A percentile compares a stretch with the other conserved stretches of the same genome.
Conservation (phyloP, 768 basidiomycete species). For the Mycena metata region DNA sequence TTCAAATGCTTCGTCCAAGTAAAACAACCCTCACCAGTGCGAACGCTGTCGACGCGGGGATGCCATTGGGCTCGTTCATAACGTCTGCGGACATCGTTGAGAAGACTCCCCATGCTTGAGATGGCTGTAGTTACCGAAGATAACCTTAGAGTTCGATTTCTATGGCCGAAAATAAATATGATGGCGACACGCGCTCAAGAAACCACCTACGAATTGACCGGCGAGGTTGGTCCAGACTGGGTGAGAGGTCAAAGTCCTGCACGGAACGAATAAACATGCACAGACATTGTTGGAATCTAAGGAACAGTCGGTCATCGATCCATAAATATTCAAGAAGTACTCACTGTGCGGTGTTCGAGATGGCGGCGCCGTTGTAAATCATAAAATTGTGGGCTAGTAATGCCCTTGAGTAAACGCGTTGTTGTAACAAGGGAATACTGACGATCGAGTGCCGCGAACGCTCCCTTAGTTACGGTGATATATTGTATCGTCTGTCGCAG, state of each 20-base stretch:
- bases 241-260: neutral
- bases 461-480: constrained; percentile 69
- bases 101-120: neutral
- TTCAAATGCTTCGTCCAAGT: too few species aligned
- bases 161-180: constrained; percentile 25
- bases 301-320: neutral
- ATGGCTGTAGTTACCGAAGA: constrained; percentile 59
- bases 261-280: constrained; percentile 3
- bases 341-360: constrained; percentile 63
- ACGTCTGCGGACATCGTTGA: constrained; percentile 49
- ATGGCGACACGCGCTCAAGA: neutral
- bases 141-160: constrained; percentile 65
- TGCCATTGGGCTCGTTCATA: constrained; percentile 77
- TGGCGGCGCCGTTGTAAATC: constrained; percentile 67
- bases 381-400: constrained; percentile 69
- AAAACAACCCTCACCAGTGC: constrained; percentile 53
- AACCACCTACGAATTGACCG: constrained; percentile 61
- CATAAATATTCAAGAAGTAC: constrained; percentile 34
- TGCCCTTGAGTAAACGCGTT: constrained; percentile 12
- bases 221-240: constrained; percentile 72
- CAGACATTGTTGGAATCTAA: constrained; percentile 66
- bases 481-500: constrained; percentile 64
- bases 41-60: constrained; percentile 66
- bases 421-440: constrained; percentile 35
- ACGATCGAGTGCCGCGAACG: constrained; percentile 70